phyloP scores from a whole-genome alignment of 441 rosid genomes.

The Adansonia madagascariensis region DNA sequence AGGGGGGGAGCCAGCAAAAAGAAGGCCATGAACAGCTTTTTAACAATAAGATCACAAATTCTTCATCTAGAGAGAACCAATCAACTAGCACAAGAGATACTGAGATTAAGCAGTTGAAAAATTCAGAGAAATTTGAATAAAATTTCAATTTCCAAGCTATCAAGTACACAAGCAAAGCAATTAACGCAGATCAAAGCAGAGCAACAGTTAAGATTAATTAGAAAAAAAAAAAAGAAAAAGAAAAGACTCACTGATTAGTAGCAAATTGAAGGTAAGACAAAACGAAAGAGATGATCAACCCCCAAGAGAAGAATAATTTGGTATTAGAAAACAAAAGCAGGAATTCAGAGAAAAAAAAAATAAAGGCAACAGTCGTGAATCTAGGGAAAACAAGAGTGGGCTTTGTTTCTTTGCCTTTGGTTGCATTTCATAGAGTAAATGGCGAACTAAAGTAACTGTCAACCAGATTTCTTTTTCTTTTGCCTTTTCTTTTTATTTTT shows the following conservation, averaged over 20 bases:
- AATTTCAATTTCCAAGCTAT: background rate
- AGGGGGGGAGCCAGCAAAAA: background rate
- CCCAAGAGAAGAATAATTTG: background rate
- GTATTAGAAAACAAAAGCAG: background rate
- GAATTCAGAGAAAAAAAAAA: background rate
- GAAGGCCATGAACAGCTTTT: conserved; percentile 4
- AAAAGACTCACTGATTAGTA: conserved; percentile 6
- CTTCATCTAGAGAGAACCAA: background rate
- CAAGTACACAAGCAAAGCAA: background rate
- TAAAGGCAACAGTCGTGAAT: conserved; percentile 16
- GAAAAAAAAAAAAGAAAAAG: background rate
- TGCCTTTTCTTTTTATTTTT: too few species aligned
- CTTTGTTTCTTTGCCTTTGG: conserved; percentile 15
- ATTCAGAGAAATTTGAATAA: background rate
- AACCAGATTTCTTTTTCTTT: background rate
- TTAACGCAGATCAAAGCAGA: conserved; percentile 4
- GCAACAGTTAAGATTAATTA: background rate
- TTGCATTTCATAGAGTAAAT: conserved; percentile 20
- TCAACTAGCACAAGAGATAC: background rate
- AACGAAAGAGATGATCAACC: background rate
- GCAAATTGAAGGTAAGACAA: background rate
- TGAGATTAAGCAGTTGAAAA: background rate
- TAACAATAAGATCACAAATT: background rate
- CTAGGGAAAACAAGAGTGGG: conserved; percentile 20
- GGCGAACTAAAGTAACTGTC: conserved; percentile 8